Evolutionary conservation across 1,284 basidiomycete species (phyloP).

Genomic region (Veloporphyrellus conicus): DNA sequence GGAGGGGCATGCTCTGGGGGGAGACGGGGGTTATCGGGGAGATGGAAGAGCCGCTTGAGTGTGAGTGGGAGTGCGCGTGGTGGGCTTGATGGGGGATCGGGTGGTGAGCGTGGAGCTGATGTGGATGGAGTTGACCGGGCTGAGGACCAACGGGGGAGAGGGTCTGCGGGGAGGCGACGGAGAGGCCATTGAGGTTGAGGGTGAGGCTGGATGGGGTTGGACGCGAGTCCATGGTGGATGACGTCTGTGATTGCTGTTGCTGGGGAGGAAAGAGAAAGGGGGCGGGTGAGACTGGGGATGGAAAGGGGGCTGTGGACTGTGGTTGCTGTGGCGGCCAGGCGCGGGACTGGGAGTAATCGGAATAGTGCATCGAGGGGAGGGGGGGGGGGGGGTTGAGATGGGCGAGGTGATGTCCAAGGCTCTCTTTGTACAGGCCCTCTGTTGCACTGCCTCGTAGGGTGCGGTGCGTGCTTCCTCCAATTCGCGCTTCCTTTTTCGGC

Average conservation of each 20-base stretch:
- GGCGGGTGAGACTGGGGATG: constrained; percentile 22
- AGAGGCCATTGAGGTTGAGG: constrained; percentile 63
- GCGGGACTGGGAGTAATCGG: constrained; percentile 10
- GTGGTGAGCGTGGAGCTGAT: constrained; percentile 22
- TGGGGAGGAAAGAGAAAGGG: constrained; percentile 26
- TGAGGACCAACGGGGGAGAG: constrained; percentile 54
- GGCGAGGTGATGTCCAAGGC: background rate
- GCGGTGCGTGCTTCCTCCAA: constrained; percentile 3
- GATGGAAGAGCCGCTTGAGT: constrained; percentile 14
- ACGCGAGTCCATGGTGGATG: constrained; percentile 23
- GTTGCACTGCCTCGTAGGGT: constrained; percentile 12
- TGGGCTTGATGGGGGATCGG: constrained; percentile 18
- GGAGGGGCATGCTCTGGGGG: constrained; percentile 22
- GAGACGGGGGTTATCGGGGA: constrained; percentile 33
- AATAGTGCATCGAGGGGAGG: constrained; percentile 18
- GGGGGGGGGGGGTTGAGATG: background rate
- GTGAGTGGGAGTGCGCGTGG: constrained; percentile 21
- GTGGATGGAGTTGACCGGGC: constrained; percentile 17
- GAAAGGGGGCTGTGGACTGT: constrained; percentile 12
- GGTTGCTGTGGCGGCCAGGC: constrained; percentile 15
- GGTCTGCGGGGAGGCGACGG: constrained; percentile 59
- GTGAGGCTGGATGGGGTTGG: constrained; percentile 39
- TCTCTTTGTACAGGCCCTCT: background rate
- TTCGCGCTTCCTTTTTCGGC: background rate
- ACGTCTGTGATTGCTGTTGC: constrained; percentile 26